Percentiles rank a stretch among this genome's conserved stretches.
Conservation (phyloP, 1,284 basidiomycete species). For the Cryptococcus sp. region DNA sequence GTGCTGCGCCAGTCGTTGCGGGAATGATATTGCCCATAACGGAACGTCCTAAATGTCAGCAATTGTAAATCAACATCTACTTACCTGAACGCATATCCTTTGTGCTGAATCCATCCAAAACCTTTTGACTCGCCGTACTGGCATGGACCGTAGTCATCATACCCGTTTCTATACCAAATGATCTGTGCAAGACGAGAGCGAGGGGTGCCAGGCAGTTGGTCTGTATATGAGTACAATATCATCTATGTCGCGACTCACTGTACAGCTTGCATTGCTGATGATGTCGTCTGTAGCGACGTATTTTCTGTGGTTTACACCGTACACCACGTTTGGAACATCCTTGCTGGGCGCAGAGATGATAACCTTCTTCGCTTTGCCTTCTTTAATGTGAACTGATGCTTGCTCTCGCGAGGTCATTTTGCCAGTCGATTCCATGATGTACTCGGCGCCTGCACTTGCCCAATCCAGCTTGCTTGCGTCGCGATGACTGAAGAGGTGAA, state of each 20-base stretch:
- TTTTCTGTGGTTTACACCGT: conserved; percentile 52
- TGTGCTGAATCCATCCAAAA: conserved; percentile 52
- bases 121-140: conserved; percentile 51
- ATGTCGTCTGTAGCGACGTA: conserved; percentile 45
- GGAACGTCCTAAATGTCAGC: conserved; percentile 33
- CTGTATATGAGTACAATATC: conserved; percentile 11
- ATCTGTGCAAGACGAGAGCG: conserved; percentile 47
- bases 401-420: conserved; percentile 49
- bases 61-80: neutral
- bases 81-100: conserved; percentile 51
- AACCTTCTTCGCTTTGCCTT: conserved; percentile 51
- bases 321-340: conserved; percentile 48
- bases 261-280: conserved; percentile 53
- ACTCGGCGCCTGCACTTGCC: conserved; percentile 48
- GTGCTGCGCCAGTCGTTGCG: conserved; percentile 52
- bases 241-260: conserved; percentile 32
- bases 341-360: conserved; percentile 53
- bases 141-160: conserved; percentile 57
- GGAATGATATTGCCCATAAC: conserved; percentile 54
- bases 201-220: conserved; percentile 55
- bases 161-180: conserved; percentile 52
- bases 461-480: conserved; percentile 51
- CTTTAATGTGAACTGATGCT: conserved; percentile 47
- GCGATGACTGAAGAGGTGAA: conserved; percentile 50
- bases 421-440: conserved; percentile 51